phyloP scores from a whole-genome alignment of 768 basidiomycete species.

The Lactarius tabidus region DNA sequence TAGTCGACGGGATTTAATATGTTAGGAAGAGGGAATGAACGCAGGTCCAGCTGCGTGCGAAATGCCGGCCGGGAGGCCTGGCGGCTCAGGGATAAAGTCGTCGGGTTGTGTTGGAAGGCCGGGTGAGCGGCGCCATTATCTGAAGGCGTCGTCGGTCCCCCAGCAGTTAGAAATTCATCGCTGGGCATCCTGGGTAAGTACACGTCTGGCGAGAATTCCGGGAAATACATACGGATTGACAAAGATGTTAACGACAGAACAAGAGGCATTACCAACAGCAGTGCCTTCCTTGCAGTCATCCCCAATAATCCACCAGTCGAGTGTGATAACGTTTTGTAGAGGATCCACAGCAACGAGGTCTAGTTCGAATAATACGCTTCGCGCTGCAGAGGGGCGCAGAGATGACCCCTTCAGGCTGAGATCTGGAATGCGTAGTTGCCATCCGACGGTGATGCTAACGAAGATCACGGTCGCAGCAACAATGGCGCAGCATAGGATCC shows the following conservation, averaged over 20 bases:
- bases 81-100: not conserved
- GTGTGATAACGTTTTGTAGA: conserved; percentile 1
- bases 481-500: not conserved
- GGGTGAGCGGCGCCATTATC: not conserved
- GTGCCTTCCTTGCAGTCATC: conserved; percentile 2
- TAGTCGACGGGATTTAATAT: conserved; percentile 6
- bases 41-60: conserved; percentile 4
- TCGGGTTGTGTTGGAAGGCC: conserved; percentile 11
- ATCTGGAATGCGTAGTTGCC: not conserved
- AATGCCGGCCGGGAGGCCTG: not conserved
- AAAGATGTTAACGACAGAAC: conserved; percentile 11
- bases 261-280: not conserved
- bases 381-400: conserved; percentile 1
- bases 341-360: conserved; percentile 7
- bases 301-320: conserved; percentile 12
- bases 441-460: conserved; percentile 10
- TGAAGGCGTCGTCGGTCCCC: not conserved
- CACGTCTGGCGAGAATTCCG: not conserved
- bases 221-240: conserved; percentile 11
- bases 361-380: conserved; percentile 10
- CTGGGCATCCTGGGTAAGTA: not conserved
- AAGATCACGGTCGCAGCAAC: not conserved
- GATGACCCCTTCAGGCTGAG: conserved; percentile 4
- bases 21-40: not conserved
- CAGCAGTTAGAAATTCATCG: not conserved